Base-by-base conservation (phyloP, 345 rosid genomes). In the Atalantia buxifolia region DNA sequence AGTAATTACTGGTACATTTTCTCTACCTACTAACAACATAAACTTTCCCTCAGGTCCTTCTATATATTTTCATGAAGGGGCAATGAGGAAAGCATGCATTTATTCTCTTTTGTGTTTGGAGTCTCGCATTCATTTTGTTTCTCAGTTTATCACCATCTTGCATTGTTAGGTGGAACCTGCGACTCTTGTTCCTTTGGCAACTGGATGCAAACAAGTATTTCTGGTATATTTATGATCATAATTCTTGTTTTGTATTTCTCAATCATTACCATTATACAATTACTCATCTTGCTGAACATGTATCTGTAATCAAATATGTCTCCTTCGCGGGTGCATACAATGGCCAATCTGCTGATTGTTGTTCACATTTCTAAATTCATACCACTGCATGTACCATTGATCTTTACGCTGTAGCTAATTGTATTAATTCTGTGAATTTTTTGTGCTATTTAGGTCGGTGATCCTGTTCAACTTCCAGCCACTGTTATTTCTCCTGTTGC, bases 181-280 rank as follows among this genome's bases (percentile, higher is more conserved):
- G 67, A 92, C 97, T 82, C 99, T 96, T 40, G 93, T 94, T 78
- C 99, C 99, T 73, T 79, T 96, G 86, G 85, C 94, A 72, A 91
- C 83, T 81, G 97, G 97, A 78, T 96, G 99, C 92, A 96, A 92
- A 83, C 99, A 96, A 90, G 99, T 94, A 30, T 94, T 90, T 90
- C 89, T 96, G 98, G 99, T 95, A 90, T 78, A 10, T 65, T 66
- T 66, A 53, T 30, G 35, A 19, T 45, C 53, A 31, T 55, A 74
- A 42, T 12, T 33, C 25, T 69, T 33, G 62, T 48, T 10, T 69
- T 10, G 1, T 27, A 22, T 5, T 22, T 38, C 14, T 48, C 28
- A 24, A n/a, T 55, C 42, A 25, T 68, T 9, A 56, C 33, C 22
- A 69, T 40, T 22, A 9, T 38, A 40, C 21, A 14, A 62, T 28